These are phyloP conservation scores for Aspergillus diversus DNA, from an alignment of 495 filamentous ascomycete species.

Conservation along the genomic window DNA sequence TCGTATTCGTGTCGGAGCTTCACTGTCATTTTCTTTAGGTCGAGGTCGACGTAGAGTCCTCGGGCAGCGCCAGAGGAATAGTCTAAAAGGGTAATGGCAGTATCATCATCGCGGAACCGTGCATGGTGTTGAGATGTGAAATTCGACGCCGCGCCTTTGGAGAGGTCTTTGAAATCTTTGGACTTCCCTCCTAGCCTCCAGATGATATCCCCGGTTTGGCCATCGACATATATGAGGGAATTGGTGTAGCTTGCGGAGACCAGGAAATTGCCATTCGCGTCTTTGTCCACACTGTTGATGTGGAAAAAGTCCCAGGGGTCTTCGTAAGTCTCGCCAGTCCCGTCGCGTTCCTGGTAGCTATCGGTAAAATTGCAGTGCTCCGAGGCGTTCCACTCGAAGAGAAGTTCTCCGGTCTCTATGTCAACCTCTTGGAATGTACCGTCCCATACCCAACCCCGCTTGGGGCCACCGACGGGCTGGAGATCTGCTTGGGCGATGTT, in stretches of 20 bases:
- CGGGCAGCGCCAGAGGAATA: conserved; percentile 39
- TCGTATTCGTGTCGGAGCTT: conserved; percentile 39
- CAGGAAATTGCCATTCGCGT: conserved; percentile 45
- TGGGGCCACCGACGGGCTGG: conserved; percentile 38
- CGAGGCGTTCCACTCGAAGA: conserved; percentile 49
- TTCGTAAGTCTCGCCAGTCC: conserved; percentile 28
- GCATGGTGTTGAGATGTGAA: conserved; percentile 50
- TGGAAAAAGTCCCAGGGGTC: conserved; percentile 51
- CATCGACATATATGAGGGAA: conserved; percentile 40
- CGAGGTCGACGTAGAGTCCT: conserved; percentile 47
- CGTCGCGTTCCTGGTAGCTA: conserved; percentile 26
- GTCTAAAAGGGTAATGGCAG: conserved; percentile 42
- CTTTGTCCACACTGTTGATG: conserved; percentile 50
- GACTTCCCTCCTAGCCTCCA: conserved; percentile 50
- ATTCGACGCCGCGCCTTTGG: conserved; percentile 41
- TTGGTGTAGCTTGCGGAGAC: conserved; percentile 47
- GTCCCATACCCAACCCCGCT: conserved; percentile 55
- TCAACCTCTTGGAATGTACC: conserved; percentile 55
- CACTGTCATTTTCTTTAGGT: conserved; percentile 45
- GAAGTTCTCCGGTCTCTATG: conserved; percentile 43
- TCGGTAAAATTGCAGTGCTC: conserved; percentile 41
- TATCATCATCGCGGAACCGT: conserved; percentile 33
- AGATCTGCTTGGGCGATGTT: conserved; percentile 46
- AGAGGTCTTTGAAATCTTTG: conserved; percentile 48
- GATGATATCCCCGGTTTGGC: conserved; percentile 36